Percentiles rank a stretch among this genome's conserved stretches.
Evolutionary conservation across 2,329 filamentous ascomycete species (phyloP).

Genomic region (Trichoderma sp.): DNA sequence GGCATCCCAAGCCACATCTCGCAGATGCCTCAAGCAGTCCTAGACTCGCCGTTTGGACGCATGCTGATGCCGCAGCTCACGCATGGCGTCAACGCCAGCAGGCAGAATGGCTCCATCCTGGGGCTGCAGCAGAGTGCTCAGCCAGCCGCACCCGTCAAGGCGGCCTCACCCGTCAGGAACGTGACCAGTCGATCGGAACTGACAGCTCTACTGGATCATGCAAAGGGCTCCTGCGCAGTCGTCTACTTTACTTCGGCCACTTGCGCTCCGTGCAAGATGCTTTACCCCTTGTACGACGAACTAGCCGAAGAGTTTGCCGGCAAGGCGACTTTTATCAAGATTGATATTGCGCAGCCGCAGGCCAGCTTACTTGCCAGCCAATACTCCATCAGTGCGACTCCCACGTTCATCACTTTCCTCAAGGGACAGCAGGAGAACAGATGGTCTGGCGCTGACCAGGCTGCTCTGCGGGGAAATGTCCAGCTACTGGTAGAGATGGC

Average conservation of each 20-base stretch:
- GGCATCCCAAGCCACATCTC: slow-evolving; percentile 87
- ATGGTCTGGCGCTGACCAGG: slow-evolving; percentile 77
- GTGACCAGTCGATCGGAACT: slow-evolving; percentile 52
- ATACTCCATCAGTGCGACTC: slow-evolving; percentile 74
- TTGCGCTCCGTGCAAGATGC: slow-evolving; percentile 79
- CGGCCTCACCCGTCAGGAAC: slow-evolving; percentile 54
- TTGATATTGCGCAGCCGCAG: slow-evolving; percentile 70
- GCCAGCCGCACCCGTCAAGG: slow-evolving; percentile 27
- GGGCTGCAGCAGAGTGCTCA: slow-evolving; percentile 51
- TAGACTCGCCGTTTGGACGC: slow-evolving; percentile 83
- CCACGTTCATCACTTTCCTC: slow-evolving; percentile 85
- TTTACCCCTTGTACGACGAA: slow-evolving; percentile 81
- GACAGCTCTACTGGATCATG: slow-evolving; percentile 51
- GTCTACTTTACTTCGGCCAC: slow-evolving; percentile 92
- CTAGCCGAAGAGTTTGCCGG: slow-evolving; percentile 72
- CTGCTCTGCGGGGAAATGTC: slow-evolving; percentile 69
- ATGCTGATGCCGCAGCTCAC: slow-evolving; percentile 77
- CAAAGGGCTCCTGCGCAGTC: slow-evolving; percentile 69
- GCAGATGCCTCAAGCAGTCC: slow-evolving; percentile 80
- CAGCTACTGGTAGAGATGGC: slow-evolving; percentile 74
- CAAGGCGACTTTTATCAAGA: slow-evolving; percentile 75
- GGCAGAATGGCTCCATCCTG: slow-evolving; percentile 55
- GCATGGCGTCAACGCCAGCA: slow-evolving; percentile 53
- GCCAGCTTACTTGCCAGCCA: slow-evolving; percentile 64
- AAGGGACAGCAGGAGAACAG: slow-evolving; percentile 73